Conservation (phyloP, 345 rosid genomes). For the Kernera saxatilis region DNA sequence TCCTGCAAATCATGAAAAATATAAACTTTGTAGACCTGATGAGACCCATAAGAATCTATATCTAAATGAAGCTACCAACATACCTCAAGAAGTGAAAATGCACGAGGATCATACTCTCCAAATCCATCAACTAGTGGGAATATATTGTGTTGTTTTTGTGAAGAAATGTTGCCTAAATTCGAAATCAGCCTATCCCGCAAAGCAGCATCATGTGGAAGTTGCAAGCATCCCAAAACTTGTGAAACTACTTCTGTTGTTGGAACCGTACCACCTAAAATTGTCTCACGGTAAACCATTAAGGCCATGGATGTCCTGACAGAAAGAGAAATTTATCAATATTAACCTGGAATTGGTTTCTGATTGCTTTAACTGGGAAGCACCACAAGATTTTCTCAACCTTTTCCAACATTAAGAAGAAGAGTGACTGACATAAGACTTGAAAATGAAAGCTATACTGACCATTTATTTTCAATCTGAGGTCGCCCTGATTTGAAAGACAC, state of each 20-base stretch:
- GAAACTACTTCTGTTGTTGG: slow-evolving; percentile 80
- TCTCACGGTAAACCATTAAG: slow-evolving; percentile 66
- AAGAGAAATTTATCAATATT: slow-evolving; percentile 12
- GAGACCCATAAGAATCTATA: slow-evolving; percentile 4
- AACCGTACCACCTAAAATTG: slow-evolving; percentile 47
- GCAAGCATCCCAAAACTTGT: slow-evolving; percentile 82
- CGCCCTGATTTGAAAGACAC: slow-evolving; percentile 56
- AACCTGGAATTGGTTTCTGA: slow-evolving; percentile 5
- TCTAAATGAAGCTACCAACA: slow-evolving; percentile 13
- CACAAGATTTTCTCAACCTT: background rate
- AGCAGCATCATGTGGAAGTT: slow-evolving; percentile 62
- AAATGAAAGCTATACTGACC: slow-evolving; percentile 41
- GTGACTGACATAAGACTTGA: slow-evolving; percentile 1
- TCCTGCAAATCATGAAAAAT: slow-evolving; percentile 41
- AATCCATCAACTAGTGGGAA: slow-evolving; percentile 79
- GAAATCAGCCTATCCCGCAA: slow-evolving; percentile 59
- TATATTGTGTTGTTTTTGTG: slow-evolving; percentile 48
- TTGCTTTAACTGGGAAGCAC: background rate
- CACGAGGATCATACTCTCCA: slow-evolving; percentile 94
- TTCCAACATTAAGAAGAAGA: slow-evolving; percentile 3
- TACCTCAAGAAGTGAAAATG: slow-evolving; percentile 88
- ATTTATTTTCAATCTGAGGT: slow-evolving; percentile 68
- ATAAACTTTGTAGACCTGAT: background rate
- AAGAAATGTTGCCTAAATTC: slow-evolving; percentile 47
- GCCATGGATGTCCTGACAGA: slow-evolving; percentile 67